Evolutionary conservation across 2,329 filamentous ascomycete genomes (phyloP).

Genomic region (Ophiostoma angusticollis): DNA sequence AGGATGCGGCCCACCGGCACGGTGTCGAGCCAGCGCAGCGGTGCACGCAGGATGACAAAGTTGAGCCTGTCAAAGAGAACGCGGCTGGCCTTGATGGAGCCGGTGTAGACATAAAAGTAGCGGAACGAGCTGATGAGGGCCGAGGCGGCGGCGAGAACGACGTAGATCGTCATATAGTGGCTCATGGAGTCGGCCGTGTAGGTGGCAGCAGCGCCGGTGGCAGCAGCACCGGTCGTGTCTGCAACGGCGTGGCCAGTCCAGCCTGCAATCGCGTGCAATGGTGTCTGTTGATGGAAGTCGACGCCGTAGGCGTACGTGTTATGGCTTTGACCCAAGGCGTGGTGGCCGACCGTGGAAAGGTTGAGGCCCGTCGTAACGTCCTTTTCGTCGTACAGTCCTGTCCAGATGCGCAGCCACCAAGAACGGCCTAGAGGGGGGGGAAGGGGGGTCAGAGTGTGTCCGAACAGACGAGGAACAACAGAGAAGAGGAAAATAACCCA

Average conservation of each 20-base stretch:
- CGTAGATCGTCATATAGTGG: slow-evolving; percentile 58
- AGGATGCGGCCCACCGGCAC: slow-evolving; percentile 64
- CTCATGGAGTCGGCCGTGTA: slow-evolving; percentile 25
- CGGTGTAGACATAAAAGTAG: slow-evolving; percentile 50
- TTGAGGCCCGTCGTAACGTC: slow-evolving; percentile 8
- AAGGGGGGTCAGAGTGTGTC: too few species aligned
- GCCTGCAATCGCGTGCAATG: slow-evolving; percentile 22
- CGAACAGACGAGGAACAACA: too few species aligned
- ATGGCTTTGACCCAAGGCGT: slow-evolving; percentile 1
- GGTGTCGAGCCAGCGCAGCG: slow-evolving; percentile 69
- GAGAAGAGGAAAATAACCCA: too few species aligned
- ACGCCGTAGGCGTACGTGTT: slow-evolving; percentile 30
- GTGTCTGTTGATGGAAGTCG: slow-evolving; percentile 31
- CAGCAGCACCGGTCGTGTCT: background rate
- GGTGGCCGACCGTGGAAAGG: slow-evolving; percentile 3
- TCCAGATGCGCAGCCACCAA: slow-evolving; percentile 56
- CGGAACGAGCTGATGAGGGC: slow-evolving; percentile 48
- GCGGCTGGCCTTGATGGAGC: slow-evolving; percentile 57
- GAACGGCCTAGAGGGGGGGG: too few species aligned
- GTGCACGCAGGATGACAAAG: slow-evolving; percentile 55
- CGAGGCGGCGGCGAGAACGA: slow-evolving; percentile 43
- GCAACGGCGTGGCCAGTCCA: background rate
- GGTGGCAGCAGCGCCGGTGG: background rate
- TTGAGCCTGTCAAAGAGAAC: slow-evolving; percentile 54
- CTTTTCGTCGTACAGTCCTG: slow-evolving; percentile 29